Conservation (phyloP, 1,139 yeast species). For the Taphrina confusa region DNA sequence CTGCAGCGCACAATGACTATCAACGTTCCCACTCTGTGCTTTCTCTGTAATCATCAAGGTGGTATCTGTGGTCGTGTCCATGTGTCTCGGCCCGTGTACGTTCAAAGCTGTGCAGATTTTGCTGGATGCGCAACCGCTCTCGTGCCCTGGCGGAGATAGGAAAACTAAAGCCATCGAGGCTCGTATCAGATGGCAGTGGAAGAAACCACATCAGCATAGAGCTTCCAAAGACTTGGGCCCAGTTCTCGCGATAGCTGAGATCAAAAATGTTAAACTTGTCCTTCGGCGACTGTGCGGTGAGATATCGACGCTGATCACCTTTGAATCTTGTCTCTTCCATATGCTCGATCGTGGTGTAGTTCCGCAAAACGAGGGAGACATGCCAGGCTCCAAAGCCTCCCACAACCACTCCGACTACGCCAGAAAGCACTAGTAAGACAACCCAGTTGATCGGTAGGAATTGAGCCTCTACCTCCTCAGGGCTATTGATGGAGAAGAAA, state of each 20-base stretch:
- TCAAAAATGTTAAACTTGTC: constrained; percentile 68
- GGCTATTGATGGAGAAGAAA: constrained; percentile 26
- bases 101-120: constrained; percentile 23
- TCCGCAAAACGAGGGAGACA: constrained; percentile 57
- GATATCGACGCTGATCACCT: constrained; percentile 49
- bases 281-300: constrained; percentile 6
- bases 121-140: constrained; percentile 16
- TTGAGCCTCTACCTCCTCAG: constrained; percentile 11
- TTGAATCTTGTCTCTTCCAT: constrained; percentile 59
- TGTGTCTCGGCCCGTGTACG: background rate
- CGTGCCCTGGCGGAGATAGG: constrained; percentile 15
- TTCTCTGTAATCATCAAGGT: constrained; percentile 8
- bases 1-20: too few species aligned
- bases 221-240: constrained; percentile 73
- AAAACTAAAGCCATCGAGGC: constrained; percentile 15
- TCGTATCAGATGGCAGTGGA: constrained; percentile 52
- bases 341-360: constrained; percentile 80
- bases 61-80: background rate
- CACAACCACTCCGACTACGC: constrained; percentile 67
- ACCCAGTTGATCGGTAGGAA: constrained; percentile 55
- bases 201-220: constrained; percentile 66
- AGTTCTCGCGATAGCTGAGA: constrained; percentile 63
- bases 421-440: constrained; percentile 59
- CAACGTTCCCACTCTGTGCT: background rate
- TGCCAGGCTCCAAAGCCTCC: constrained; percentile 61